Percentiles rank a stretch among this genome's conserved stretches.
phyloP scores from a whole-genome alignment of 306 rosid genomes.

The Prunus persica region Prunus_persica_NCBIv2 NC_034014.1:11716501-11717000 shows the following conservation, averaged over 20 bases:
- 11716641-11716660: too few species aligned
- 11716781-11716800: background rate
- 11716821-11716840: too few species aligned
- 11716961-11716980: slow-evolving; percentile 14
- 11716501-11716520: too few species aligned
- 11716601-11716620: too few species aligned
- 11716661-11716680: too few species aligned
- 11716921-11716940: background rate
- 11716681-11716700: background rate
- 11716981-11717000: background rate
- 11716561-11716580: too few species aligned
- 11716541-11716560: too few species aligned
- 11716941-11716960: background rate
- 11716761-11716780: background rate
- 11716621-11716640: too few species aligned
- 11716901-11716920: background rate
- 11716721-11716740: background rate
- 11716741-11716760: background rate
- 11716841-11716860: background rate
- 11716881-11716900: background rate
- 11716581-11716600: too few species aligned
- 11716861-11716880: background rate
- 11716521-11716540: too few species aligned
- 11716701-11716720: background rate
- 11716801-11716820: background rate